Conservation (phyloP, 306 rosid species). For the Delonix regia region DNA sequence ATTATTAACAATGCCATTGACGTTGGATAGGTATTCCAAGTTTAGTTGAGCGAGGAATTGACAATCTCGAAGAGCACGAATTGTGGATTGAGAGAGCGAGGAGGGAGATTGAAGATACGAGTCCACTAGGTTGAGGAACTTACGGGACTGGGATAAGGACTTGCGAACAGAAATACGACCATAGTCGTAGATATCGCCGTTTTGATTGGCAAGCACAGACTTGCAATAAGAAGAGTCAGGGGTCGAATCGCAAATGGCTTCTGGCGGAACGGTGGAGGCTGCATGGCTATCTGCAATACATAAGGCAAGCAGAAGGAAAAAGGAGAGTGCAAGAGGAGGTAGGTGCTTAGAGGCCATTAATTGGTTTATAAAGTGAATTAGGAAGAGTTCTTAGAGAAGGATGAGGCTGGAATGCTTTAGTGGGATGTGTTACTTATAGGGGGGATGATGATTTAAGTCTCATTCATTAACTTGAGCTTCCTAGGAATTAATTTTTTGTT, state of each 20-base stretch:
- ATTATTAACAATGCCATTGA: conserved; percentile 32
- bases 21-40: conserved; percentile 52
- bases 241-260: conserved; percentile 52
- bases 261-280: conserved; percentile 33
- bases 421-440: conserved; percentile 11
- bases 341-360: conserved; percentile 33
- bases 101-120: conserved; percentile 42
- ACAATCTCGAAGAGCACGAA: conserved; percentile 72
- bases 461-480: too few species aligned
- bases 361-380: neutral
- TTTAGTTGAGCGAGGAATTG: conserved; percentile 53
- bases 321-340: neutral
- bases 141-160: conserved; percentile 66
- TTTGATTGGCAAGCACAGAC: conserved; percentile 48
- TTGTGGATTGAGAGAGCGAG: conserved; percentile 50
- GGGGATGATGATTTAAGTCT: neutral
- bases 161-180: conserved; percentile 57
- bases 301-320: conserved; percentile 24
- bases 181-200: conserved; percentile 53
- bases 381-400: neutral
- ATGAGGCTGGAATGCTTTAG: neutral
- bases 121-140: conserved; percentile 46
- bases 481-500: too few species aligned
- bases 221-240: conserved; percentile 63
- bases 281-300: conserved; percentile 38